A percentile compares a stretch with the other conserved stretches of the same genome.
Evolutionary conservation across 2,329 filamentous ascomycete species (phyloP).

Genomic region (Venturia effusa): DNA sequence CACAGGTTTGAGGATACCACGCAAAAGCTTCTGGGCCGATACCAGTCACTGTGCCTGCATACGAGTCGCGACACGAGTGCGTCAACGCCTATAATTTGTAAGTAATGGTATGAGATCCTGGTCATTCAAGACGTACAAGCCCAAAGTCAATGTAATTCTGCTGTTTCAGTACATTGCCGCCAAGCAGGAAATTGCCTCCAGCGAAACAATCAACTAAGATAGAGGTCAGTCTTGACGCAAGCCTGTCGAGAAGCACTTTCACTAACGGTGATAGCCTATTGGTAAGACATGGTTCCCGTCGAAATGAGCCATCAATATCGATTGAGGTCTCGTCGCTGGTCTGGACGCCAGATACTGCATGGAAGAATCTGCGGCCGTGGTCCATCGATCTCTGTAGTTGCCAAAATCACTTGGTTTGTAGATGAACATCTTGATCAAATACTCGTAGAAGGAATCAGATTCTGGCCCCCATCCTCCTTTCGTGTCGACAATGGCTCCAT

Average conservation of each 20-base stretch:
- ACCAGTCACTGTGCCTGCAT: slow-evolving; percentile 53
- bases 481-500: slow-evolving; percentile 56
- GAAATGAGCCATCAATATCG: slow-evolving; percentile 60
- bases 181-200: slow-evolving; percentile 77
- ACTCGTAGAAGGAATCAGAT: slow-evolving; percentile 77
- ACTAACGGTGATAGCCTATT: slow-evolving; percentile 34
- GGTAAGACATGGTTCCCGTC: slow-evolving; percentile 31
- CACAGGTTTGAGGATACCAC: slow-evolving; percentile 23
- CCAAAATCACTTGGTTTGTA: slow-evolving; percentile 59
- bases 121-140: slow-evolving; percentile 27
- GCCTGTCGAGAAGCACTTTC: not conserved
- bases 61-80: slow-evolving; percentile 65
- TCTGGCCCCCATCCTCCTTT: slow-evolving; percentile 67
- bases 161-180: slow-evolving; percentile 56
- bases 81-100: slow-evolving; percentile 39
- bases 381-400: slow-evolving; percentile 62
- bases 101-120: not conserved
- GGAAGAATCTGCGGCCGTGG: slow-evolving; percentile 62
- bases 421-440: slow-evolving; percentile 82
- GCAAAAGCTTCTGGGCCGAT: slow-evolving; percentile 61
- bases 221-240: not conserved
- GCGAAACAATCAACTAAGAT: slow-evolving; percentile 64
- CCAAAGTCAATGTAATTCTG: slow-evolving; percentile 64
- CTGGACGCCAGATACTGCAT: slow-evolving; percentile 61
- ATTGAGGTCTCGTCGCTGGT: slow-evolving; percentile 52